Evolutionary conservation across 768 basidiomycete species (phyloP), one percentile per base, ranked within the genome.

Genomic region (Phylloporus scabripes): DNA sequence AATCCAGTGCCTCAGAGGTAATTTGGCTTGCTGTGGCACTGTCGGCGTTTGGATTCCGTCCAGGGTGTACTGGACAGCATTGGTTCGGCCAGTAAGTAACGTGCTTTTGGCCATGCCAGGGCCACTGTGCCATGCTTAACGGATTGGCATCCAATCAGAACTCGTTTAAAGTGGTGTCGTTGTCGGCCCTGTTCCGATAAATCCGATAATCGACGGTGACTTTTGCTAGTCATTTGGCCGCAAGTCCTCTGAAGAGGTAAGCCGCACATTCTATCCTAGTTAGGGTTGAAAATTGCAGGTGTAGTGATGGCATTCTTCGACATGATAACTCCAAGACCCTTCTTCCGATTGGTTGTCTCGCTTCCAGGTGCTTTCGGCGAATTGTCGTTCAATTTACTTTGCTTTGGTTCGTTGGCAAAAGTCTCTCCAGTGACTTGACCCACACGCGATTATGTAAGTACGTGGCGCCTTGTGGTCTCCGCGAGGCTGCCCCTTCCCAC

Each of bases 401-500:
- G 28, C 28, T 29, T 29, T 11, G 28, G 11, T 10, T 58, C 20
- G 37, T 21, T 21, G 34, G 24, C 37, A 5, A 32, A 41, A 40
- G 21, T 42, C 28, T 7, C 14, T 11, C 37, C 15, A 23, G 26
- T 26, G 20, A 36, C 17, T 18, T 5, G 29, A 26, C 18, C 23
- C 33, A 45, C 38, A 33, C 3, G 12, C 14, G 17, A 31, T 59
- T 49, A 38, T 1, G 49, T 62, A 53, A 54, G 54, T 18, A 31
- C 3, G 6, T 20, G 10, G 47, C 48, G 12, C 53, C 60, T 56
- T 51, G 40, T 20, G 51, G 45, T 28, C 31, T 48, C 60, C 60
- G 48, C 49, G 48, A 53, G 60, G 60, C 46, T 7, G 34, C 52
- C 59, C 49, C 46, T 51, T 49, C n/a, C 50, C 60, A 62, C 43